phyloP scores from a whole-genome alignment of 805 yeast genomes.

The Helenozyma baotianmanensis region DNA sequence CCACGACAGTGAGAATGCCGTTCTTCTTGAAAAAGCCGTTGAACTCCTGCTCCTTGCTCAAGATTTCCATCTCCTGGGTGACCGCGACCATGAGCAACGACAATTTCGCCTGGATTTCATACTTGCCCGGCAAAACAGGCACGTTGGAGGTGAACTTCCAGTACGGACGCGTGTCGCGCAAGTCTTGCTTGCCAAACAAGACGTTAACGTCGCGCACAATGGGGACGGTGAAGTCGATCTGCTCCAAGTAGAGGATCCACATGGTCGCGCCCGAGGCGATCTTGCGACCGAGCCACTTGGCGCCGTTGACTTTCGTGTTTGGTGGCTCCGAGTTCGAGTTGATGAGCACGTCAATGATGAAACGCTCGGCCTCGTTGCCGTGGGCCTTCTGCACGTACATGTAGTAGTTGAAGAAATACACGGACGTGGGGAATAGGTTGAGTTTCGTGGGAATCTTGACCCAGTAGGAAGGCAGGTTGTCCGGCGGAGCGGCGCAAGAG shows the following conservation, averaged over 20 bases:
- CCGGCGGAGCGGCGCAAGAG: conserved; percentile 6
- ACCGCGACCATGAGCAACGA: conserved; percentile 19
- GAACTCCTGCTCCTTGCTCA: conserved; percentile 12
- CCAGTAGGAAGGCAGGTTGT: conserved; percentile 5
- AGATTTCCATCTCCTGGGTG: conserved; percentile 10
- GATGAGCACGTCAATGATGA: conserved; percentile 10
- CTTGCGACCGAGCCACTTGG: conserved; percentile 7
- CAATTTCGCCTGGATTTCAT: conserved; percentile 14
- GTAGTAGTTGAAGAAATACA: conserved; percentile 13
- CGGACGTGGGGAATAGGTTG: conserved; percentile 10
- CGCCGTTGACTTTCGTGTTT: not conserved
- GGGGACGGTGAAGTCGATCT: conserved; percentile 7
- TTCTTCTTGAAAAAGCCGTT: conserved; percentile 11
- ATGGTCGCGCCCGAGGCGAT: conserved; percentile 6
- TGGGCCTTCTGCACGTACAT: conserved; percentile 11
- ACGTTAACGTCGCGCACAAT: conserved; percentile 25
- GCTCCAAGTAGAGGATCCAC: conserved; percentile 12
- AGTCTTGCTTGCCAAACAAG: conserved; percentile 27
- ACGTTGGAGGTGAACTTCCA: conserved; percentile 18
- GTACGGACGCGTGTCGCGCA: conserved; percentile 23
- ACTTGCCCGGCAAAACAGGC: conserved; percentile 14
- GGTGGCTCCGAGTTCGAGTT: conserved; percentile 7
- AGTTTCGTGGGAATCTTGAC: conserved; percentile 9
- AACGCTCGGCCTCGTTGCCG: conserved; percentile 6
- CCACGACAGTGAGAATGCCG: conserved; percentile 13